Evolutionary conservation across 345 rosid genomes (phyloP), one percentile per base, ranked within the genome.

Genomic region (Hevea brasiliensis): DNA sequence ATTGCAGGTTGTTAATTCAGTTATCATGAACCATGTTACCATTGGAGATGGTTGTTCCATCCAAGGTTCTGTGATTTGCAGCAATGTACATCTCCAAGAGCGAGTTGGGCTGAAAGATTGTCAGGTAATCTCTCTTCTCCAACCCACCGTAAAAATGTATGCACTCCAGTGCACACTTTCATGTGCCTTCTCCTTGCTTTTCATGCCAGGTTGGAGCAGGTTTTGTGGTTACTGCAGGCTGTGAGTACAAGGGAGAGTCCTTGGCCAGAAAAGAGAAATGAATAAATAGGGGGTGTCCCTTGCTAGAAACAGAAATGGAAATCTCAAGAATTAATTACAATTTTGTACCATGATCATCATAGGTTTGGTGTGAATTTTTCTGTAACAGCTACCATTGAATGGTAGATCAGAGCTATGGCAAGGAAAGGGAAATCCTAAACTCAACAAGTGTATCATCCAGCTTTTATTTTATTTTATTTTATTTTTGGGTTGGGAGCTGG

Each of bases 21-120:
- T 92, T 67, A 87, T 95, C 55, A 92, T 92, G 99, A 81, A 95
- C 81, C 96, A 91, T 62, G 90, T 90, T 56, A 89, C 94, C 13
- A 84, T 89, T 66, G 97, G 92, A 67, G 99, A 92, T 82, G 97
- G 98, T 53, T 95, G 98, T 78, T 89, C 95, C 7, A 85, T 95
- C 77, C 97, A 95, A 80, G 94, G 94, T 65, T 92, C 99, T 29
- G 92, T 95, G 72, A 73, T 95, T 66, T 95, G 97, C 84, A 91
- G 98, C 83, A 95, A 89, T 27, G 96, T 83, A 26, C 98, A 92
- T 78, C 90, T 95, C 74, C 98, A 88, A 84, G 99, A 95, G 73
- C 98, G 96, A 61, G 96, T 79, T 21, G 70, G 76, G 35, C 74
- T 95, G 79, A 95, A 80, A 87, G 98, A 95, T 59, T 95, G 99